Evolutionary conservation across 768 basidiomycete species (phyloP).

Genomic region (Collybia mongolica): DNA sequence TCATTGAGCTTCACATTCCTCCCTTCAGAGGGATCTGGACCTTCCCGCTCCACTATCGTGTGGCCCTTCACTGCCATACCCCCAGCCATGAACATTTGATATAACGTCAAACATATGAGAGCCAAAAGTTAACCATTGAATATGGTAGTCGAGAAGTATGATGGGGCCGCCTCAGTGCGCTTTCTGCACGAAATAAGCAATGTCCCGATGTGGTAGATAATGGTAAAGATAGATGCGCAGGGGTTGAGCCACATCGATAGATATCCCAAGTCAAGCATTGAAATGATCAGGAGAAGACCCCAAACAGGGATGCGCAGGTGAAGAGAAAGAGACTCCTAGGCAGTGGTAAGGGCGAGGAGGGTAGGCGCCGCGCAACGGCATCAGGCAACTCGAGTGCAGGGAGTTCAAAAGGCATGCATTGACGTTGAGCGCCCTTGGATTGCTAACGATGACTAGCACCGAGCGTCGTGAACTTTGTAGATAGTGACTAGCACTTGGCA

Average conservation of each 20-base stretch:
- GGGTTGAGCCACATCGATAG: slow-evolving; percentile 32
- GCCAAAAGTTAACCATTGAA: slow-evolving; percentile 28
- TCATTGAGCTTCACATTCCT: slow-evolving; percentile 15
- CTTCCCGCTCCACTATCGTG: slow-evolving; percentile 25
- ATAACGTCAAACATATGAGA: slow-evolving; percentile 24
- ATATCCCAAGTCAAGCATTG: slow-evolving; percentile 31
- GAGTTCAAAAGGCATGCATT: slow-evolving; percentile 2
- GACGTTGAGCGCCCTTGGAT: background rate
- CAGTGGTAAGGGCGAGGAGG: slow-evolving; percentile 15
- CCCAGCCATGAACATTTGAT: slow-evolving; percentile 22
- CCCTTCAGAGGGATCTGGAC: slow-evolving; percentile 29
- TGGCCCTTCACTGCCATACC: slow-evolving; percentile 25
- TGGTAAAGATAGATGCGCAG: slow-evolving; percentile 25
- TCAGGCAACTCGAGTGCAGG: slow-evolving; percentile 1
- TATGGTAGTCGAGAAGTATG: slow-evolving; percentile 30
- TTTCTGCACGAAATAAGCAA: slow-evolving; percentile 23
- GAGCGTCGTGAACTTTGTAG: slow-evolving; percentile 11
- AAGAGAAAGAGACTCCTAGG: slow-evolving; percentile 26
- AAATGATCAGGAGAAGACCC: slow-evolving; percentile 24
- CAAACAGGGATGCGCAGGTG: slow-evolving; percentile 22
- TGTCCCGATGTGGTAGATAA: slow-evolving; percentile 25
- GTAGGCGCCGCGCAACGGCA: background rate
- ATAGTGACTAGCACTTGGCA: slow-evolving; percentile 26
- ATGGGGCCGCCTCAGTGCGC: slow-evolving; percentile 22
- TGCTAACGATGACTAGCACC: slow-evolving; percentile 27